Evolutionary conservation across 2,329 filamentous ascomycete species (phyloP).

Genomic region (Rhexocercosporidium sp.): DNA sequence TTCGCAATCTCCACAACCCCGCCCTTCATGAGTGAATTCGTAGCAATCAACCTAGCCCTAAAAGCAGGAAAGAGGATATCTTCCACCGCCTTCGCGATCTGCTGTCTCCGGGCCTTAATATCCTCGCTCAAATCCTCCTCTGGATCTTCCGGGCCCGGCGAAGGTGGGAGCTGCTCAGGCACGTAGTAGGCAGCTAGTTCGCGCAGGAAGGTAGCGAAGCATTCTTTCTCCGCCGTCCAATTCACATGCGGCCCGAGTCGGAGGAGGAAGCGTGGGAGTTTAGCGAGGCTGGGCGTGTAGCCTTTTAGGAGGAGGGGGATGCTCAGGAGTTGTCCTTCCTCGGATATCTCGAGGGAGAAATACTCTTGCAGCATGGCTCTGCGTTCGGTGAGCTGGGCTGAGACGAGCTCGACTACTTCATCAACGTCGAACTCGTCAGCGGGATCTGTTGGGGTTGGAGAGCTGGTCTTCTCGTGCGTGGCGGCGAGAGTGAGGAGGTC

Average conservation of each 20-base stretch:
- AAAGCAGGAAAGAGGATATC: slow-evolving; percentile 90
- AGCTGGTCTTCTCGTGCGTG: slow-evolving; percentile 66
- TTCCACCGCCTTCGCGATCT: slow-evolving; percentile 79
- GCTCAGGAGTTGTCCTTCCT: slow-evolving; percentile 74
- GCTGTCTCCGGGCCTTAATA: slow-evolving; percentile 62
- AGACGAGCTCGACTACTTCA: slow-evolving; percentile 69
- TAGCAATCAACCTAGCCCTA: slow-evolving; percentile 81
- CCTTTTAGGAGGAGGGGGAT: slow-evolving; percentile 88
- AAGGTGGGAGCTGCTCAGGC: slow-evolving; percentile 77
- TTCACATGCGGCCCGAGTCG: slow-evolving; percentile 86
- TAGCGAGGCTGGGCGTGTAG: slow-evolving; percentile 84
- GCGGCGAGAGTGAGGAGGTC: slow-evolving; percentile 77
- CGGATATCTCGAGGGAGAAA: slow-evolving; percentile 83
- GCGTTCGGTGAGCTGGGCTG: slow-evolving; percentile 71
- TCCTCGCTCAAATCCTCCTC: slow-evolving; percentile 54
- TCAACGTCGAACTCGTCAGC: slow-evolving; percentile 66
- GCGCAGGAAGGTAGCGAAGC: slow-evolving; percentile 82
- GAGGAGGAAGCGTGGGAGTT: slow-evolving; percentile 87
- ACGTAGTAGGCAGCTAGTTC: slow-evolving; percentile 92
- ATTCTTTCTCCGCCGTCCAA: slow-evolving; percentile 84
- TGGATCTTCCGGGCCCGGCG: slow-evolving; percentile 44
- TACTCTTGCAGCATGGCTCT: slow-evolving; percentile 92
- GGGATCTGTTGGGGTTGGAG: slow-evolving; percentile 37
- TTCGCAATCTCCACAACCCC: slow-evolving; percentile 86
- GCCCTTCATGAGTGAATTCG: slow-evolving; percentile 74